Evolutionary conservation across 2,329 filamentous ascomycete species (phyloP), one percentile per base, ranked within the genome.

Genomic region (Decorospora gaudefroyi): DNA sequence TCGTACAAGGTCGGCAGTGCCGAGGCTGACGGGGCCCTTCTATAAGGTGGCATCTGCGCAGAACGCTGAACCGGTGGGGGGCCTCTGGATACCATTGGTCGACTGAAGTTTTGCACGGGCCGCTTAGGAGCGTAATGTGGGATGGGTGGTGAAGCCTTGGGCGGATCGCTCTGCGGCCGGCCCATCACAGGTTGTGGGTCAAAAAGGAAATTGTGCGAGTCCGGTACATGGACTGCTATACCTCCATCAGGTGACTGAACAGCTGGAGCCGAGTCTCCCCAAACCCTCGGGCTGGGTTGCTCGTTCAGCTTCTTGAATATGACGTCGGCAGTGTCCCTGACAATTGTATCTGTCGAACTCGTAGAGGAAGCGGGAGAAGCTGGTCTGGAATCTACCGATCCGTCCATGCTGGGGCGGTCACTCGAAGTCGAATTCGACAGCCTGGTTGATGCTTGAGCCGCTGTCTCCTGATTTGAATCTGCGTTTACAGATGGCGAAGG

Each of bases 1-100:
- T 69, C 65, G 42, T 69, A 68, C 4, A 69, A 34, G 7, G 64
- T 68, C 5, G 65, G 64, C 13, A 69, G 41, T 26, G 52, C 52
- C n/a, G 61, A 49, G 9, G 46, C 41, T 18, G 45, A 47, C n/a
- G 45, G 50, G 15, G 36, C 49, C 27, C 46, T 42, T 32, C 46
- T 53, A 32, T 53, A 58, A 7, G 48, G 42, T 25, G 55, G 37
- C 18, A 41, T 48, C 31, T 30, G 27, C 12, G 47, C 5, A 21
- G 44, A 33, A 7, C 39, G 37, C 29, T 51, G 38, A 30, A 52
- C 27, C 22, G 51, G 44, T 17, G 53, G 51, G 23, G 42, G 41
- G 32, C 13, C 22, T 10, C 27, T 29, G 0, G 49, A 15, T 12
- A 45, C 42, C 37, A 52, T 61, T 6, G 56, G 57, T 10, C 59